A percentile compares a stretch with the other conserved stretches of the same genome.
Conservation (phyloP, 352 stramenopile genomes). For the Globisporangium radiosum region DNA sequence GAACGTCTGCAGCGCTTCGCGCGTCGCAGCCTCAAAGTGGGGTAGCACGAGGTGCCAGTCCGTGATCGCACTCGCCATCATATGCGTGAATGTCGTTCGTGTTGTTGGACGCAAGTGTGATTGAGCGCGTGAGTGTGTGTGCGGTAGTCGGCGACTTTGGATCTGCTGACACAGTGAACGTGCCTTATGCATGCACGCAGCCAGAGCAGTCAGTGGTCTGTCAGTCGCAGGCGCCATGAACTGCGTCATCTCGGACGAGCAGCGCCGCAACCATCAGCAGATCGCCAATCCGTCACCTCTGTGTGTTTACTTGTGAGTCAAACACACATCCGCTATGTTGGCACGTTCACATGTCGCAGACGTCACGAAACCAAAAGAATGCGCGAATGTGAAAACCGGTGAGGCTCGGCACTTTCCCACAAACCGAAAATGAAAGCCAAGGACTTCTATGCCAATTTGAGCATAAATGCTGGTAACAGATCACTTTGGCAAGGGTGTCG, state of each 20-base stretch:
- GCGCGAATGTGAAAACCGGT: too few relatives aligned
- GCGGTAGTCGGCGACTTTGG: neutral
- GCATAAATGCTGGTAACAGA: too few relatives aligned
- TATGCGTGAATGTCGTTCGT: neutral
- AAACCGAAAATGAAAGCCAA: too few relatives aligned
- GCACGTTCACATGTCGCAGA: neutral
- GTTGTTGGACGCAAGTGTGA: too few relatives aligned
- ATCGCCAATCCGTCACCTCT: neutral
- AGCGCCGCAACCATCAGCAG: neutral
- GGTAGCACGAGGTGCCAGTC: constrained; percentile 23
- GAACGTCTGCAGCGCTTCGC: constrained; percentile 24
- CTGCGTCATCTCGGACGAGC: neutral
- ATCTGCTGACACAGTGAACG: neutral
- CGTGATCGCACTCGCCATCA: constrained; percentile 15
- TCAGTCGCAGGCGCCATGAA: neutral
- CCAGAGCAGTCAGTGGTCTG: neutral
- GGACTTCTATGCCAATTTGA: too few relatives aligned
- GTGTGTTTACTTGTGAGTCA: neutral
- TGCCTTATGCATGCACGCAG: neutral
- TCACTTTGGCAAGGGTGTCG: too few relatives aligned
- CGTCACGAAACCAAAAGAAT: too few relatives aligned
- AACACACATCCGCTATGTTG: neutral
- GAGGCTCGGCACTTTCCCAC: too few relatives aligned
- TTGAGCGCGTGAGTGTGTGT: neutral
- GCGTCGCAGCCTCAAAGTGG: constrained; percentile 24